phyloP scores from a whole-genome alignment of 2,329 filamentous ascomycete species.

The Niveomyces coronatus region DNA sequence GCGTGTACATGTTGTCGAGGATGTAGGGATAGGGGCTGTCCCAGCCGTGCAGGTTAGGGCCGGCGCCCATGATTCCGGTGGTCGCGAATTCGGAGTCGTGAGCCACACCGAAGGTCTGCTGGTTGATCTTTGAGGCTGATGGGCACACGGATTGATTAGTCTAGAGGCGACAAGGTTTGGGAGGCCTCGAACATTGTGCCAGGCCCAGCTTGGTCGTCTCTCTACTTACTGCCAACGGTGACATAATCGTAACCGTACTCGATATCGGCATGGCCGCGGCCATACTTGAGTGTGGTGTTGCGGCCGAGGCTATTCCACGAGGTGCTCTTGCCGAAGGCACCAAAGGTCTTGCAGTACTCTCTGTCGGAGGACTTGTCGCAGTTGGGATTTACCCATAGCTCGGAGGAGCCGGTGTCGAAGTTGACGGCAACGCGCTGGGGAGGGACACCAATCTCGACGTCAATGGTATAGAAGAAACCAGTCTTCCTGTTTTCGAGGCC shows the following conservation, averaged over 20 bases:
- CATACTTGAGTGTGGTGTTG: slow-evolving; percentile 20
- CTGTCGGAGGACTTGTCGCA: slow-evolving; percentile 23
- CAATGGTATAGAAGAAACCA: slow-evolving; percentile 29
- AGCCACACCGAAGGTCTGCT: slow-evolving; percentile 28
- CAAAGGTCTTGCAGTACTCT: slow-evolving; percentile 18
- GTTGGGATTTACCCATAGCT: slow-evolving; percentile 33
- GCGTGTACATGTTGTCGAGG: slow-evolving; percentile 23
- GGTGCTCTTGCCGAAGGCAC: slow-evolving; percentile 21
- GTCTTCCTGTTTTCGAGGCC: slow-evolving; percentile 16
- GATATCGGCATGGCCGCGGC: slow-evolving; percentile 22
- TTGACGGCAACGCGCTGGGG: slow-evolving; percentile 27
- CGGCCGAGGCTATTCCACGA: slow-evolving; percentile 19
- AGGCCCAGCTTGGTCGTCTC: not conserved
- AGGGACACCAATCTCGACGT: slow-evolving; percentile 28
- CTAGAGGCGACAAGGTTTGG: too few species aligned
- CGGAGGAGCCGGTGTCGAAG: slow-evolving; percentile 31
- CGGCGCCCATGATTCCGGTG: slow-evolving; percentile 26
- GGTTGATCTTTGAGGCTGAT: slow-evolving; percentile 20
- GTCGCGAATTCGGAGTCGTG: slow-evolving; percentile 19
- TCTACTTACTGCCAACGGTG: slow-evolving; percentile 22
- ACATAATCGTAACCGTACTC: slow-evolving; percentile 25
- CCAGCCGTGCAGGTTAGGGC: slow-evolving; percentile 24
- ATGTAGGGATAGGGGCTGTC: slow-evolving; percentile 23
- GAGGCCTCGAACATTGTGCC: too few species aligned
- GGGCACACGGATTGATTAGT: too few species aligned